Evolutionary conservation across 768 basidiomycete genomes (phyloP), one percentile per base, ranked within the genome.

Genomic region (Lactifluus echinatus): DNA sequence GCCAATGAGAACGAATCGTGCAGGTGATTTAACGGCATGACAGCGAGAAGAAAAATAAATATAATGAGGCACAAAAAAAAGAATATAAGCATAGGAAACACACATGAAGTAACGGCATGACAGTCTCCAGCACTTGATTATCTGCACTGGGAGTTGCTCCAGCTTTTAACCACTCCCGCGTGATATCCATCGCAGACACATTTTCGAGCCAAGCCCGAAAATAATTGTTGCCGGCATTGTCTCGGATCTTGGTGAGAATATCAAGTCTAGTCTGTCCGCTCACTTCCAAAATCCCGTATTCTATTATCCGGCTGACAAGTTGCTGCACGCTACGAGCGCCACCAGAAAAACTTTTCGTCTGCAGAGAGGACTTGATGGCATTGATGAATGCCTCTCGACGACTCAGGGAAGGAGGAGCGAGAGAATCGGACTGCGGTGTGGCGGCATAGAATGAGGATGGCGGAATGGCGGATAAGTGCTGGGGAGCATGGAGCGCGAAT

Each of bases 31-130:
- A 49, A 59, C 53, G 48, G 29, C n/a, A 55, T 37, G 52, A 54
- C 34, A 54, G 34, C 14, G 28, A 46, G 64, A 57, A 69, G 64
- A 61, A 45, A 55, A 48, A 42, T 55, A 52, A 34, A 57, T 44
- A 51, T 53, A 59, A 64, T 53, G 55, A 63, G 64, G 42, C 10
- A 24, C 44, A 36, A 36, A 50, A 36, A 36, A 40, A 14, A 28
- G 37, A 31, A 53, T 57, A 47, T 50, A 46, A 40, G 34, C 46
- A 53, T 53, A 54, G 45, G 40, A 48, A 55, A 81, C 89, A 76
- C 72, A 92, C 90, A 73, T 91, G 88, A 50, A 93, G 74, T 64
- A 92, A 74, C 31, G 89, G 89, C 90, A 91, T 93, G 55, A 85
- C 81, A 5, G 87, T 90, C 68, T 89, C 85, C 50, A 80, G 77